A percentile compares a stretch with the other conserved stretches of the same genome.
phyloP scores from a whole-genome alignment of 2,329 filamentous ascomycete species.

The Diplodia mutila region DNA sequence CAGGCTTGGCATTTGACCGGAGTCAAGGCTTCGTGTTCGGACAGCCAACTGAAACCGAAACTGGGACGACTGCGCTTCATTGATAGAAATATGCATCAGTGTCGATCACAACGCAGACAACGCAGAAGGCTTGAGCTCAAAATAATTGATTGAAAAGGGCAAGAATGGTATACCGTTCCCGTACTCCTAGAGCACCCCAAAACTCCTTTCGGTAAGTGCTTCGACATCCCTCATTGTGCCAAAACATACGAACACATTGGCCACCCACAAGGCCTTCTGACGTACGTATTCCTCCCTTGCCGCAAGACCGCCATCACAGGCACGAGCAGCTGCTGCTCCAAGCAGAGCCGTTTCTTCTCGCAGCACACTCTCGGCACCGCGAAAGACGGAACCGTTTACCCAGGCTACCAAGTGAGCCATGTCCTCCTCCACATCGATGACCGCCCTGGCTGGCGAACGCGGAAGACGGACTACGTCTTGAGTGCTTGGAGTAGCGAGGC shows the following conservation, averaged over 20 bases:
- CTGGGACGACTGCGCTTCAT: not conserved
- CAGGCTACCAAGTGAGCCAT: slow-evolving; percentile 12
- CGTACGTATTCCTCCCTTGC: not conserved
- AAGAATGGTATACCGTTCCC: not conserved
- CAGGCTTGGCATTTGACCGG: not conserved
- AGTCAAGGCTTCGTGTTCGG: not conserved
- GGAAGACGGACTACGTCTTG: not conserved
- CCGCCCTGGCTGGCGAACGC: not conserved
- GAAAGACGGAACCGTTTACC: slow-evolving; percentile 7
- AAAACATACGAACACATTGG: slow-evolving; percentile 10
- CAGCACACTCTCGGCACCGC: slow-evolving; percentile 6
- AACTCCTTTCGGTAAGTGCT: not conserved
- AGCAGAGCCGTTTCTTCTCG: slow-evolving; percentile 8
- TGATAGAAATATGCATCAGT: not conserved
- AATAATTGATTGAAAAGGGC: not conserved
- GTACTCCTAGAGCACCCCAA: not conserved
- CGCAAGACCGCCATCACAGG: not conserved
- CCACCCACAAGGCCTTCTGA: slow-evolving; percentile 7
- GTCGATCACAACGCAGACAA: not conserved
- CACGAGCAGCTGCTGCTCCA: not conserved
- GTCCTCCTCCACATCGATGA: slow-evolving; percentile 5
- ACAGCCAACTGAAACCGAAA: not conserved
- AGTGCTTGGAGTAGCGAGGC: not conserved
- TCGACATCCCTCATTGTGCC: not conserved
- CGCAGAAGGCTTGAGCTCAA: not conserved